phyloP scores from a whole-genome alignment of 2,329 filamentous ascomycete genomes.

The Neurospora crassa region DNA sequence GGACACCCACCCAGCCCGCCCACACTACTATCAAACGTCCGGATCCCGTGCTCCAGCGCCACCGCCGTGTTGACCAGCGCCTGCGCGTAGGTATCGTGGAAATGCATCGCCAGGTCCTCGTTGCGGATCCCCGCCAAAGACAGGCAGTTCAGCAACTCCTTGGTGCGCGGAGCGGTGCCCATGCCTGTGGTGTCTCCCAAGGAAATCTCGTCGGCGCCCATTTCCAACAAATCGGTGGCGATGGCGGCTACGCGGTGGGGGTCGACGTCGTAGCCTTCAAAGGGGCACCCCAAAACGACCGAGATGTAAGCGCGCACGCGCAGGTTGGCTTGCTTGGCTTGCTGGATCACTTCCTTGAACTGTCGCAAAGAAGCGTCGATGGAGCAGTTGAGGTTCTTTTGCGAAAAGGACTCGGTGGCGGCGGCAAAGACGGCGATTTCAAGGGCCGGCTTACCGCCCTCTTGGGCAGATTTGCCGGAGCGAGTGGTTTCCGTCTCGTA shows the following conservation, averaged over 20 bases:
- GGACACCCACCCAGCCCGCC: conserved; percentile 77
- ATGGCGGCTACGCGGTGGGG: conserved; percentile 56
- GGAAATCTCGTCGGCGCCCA: conserved; percentile 85
- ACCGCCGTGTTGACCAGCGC: conserved; percentile 75
- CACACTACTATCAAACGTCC: conserved; percentile 72
- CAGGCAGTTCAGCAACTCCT: conserved; percentile 54
- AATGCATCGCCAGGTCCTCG: conserved; percentile 70
- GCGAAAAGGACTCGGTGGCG: conserved; percentile 71
- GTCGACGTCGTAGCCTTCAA: conserved; percentile 55
- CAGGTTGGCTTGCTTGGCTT: conserved; percentile 54
- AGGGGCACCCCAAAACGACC: conserved; percentile 73
- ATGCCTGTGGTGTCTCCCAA: conserved; percentile 87
- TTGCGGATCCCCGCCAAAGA: conserved; percentile 56
- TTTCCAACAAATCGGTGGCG: conserved; percentile 62
- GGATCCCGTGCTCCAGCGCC: conserved; percentile 65
- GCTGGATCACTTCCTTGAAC: conserved; percentile 61
- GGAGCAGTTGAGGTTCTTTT: conserved; percentile 73
- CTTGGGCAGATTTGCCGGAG: neutral
- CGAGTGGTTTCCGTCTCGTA: conserved; percentile 42
- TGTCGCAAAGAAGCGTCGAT: conserved; percentile 63
- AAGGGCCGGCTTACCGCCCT: conserved; percentile 34
- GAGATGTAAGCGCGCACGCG: conserved; percentile 73
- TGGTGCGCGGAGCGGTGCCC: conserved; percentile 67
- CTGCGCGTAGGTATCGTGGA: conserved; percentile 83
- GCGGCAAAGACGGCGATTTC: conserved; percentile 76